Evolutionary conservation across 305 asterid species (phyloP), one percentile per base, ranked within the genome.

Genomic region (Nicotiana rustica): DNA sequence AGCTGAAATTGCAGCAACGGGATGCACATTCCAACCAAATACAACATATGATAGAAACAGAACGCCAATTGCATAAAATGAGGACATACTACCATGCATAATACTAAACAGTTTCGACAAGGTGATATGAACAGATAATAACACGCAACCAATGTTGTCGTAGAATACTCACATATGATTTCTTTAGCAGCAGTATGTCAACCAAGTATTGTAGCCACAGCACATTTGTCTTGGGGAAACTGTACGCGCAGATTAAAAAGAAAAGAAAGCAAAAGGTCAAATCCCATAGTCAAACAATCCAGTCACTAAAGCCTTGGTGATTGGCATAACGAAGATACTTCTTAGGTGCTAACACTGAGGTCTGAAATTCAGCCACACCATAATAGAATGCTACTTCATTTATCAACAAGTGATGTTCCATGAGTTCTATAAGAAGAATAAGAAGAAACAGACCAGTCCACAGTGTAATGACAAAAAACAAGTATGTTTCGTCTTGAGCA

Each of bases 171-270:
- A 96, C 99, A 83, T 86, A 96, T 83, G 96, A 81, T 91, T 96
- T 96, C 91, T 96, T 93, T 62, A 88, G 35, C 12, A 93, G 90
- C 88, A 96, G 84, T 82, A 93, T 91, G 86, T 94, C 97, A n/a
- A 95, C 93, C 93, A 94, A 83, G 86, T 96, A 94, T 82, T 92
- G 98, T 85, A 95, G 86, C 98, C 99, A 95, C 80, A 93, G 61
- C 82, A 96, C 95, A 66, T 95, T 96, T 21, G 98, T 96, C 97
- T 93, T 95, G 60, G 97, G 97, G 84, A 93, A 96, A 84, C 98
- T 96, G 96, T 69, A 79, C 33, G 82, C 56, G 64, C 59, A 65
- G 19, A 67, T 8, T 12, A 67, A 31, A 41, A 75, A 10, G 62
- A 67, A 36, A 41, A 81, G 31, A 56, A 81, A 56, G 64, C 61